A percentile compares a stretch with the other conserved stretches of the same genome.
Conservation (phyloP, 2,329 filamentous ascomycete genomes). For the Waltergamsia citrina region DNA sequence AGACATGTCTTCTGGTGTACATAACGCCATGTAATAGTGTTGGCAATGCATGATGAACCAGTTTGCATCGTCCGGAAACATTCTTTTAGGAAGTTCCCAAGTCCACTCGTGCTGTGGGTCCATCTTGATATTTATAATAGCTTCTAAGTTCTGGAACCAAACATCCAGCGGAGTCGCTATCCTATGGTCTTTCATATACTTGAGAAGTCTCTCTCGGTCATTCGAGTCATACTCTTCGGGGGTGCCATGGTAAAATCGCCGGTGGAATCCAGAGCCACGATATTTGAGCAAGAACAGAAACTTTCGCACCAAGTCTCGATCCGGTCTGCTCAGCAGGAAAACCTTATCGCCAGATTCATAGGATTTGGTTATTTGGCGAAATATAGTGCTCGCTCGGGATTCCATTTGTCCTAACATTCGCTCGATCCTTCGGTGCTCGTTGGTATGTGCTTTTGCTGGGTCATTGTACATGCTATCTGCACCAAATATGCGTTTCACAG, state of each 20-base stretch:
- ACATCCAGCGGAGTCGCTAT: slow-evolving; percentile 15
- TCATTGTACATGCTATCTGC: slow-evolving; percentile 16
- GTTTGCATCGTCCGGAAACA: slow-evolving; percentile 13
- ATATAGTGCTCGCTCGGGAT: slow-evolving; percentile 16
- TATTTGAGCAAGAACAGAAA: slow-evolving; percentile 37
- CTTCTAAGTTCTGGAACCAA: slow-evolving; percentile 16
- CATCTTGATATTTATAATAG: slow-evolving; percentile 17
- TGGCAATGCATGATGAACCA: slow-evolving; percentile 14
- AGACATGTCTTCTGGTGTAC: slow-evolving; percentile 10
- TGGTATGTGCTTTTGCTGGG: slow-evolving; percentile 5
- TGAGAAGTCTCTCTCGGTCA: slow-evolving; percentile 10
- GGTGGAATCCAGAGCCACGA: slow-evolving; percentile 21
- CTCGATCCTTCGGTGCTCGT: slow-evolving; percentile 13
- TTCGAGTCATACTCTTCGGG: slow-evolving; percentile 19
- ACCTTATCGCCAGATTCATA: background rate
- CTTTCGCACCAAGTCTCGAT: slow-evolving; percentile 28
- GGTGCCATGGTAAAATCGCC: slow-evolving; percentile 20
- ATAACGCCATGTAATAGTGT: slow-evolving; percentile 16
- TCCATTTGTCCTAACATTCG: slow-evolving; percentile 15
- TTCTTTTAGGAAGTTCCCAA: slow-evolving; percentile 7
- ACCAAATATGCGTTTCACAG: slow-evolving; percentile 12
- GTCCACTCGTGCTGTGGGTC: slow-evolving; percentile 12
- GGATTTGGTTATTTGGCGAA: slow-evolving; percentile 8
- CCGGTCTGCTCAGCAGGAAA: slow-evolving; percentile 18
- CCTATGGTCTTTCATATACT: slow-evolving; percentile 13